Base-by-base conservation (phyloP, 106 monocot species). In the Vanilla planifolia region DNA sequence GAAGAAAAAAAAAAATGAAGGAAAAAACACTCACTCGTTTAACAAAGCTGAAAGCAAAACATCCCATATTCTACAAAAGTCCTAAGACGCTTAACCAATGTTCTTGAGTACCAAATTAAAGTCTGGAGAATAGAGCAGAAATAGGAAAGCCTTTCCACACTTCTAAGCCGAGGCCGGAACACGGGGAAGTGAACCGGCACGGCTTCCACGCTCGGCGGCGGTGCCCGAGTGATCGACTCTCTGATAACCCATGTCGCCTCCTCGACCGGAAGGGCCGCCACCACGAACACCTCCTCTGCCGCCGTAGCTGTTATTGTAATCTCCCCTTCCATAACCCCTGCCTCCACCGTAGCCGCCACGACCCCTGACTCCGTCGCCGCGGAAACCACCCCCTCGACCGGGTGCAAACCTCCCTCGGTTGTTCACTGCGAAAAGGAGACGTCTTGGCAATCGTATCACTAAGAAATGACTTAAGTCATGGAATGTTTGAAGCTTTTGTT, bases 311-410 rank as follows among this genome's bases (percentile, higher is more conserved):
- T 52, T 52, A 51, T 35, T 69, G 55, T 55, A 77, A 32, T 77
- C 79, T 8, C 70, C 76, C 30, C 88, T 71, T 16, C 73, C 80
- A 43, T 73, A 82, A 37, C 82, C 73, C 62, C 75, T 72, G 14
- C 79, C 76, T 8, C 77, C 68, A 33, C 79, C 70, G 26, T 76
- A 81, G 59, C 43, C 62, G 4, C 80, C 85, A 29, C 72, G 84
- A 5, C 77, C 74, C 47, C 80, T 80, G 6, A 5, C 11, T 21
- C 84, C 84, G 21, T 84, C 80, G 17, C 43, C 59, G 27, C 79
- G 62, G 57, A 63, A 79, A 11, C 65, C 71, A 24, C 68, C 52
- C 6, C 75, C 73, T 63, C 89, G 69, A 48, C 80, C 84, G 14
- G 84, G 63, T 19, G 45, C 15, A 64, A 70, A 84, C 39, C 84